phyloP scores from a whole-genome alignment of 2,329 filamentous ascomycete species.

The Xylaria multiplex region DNA sequence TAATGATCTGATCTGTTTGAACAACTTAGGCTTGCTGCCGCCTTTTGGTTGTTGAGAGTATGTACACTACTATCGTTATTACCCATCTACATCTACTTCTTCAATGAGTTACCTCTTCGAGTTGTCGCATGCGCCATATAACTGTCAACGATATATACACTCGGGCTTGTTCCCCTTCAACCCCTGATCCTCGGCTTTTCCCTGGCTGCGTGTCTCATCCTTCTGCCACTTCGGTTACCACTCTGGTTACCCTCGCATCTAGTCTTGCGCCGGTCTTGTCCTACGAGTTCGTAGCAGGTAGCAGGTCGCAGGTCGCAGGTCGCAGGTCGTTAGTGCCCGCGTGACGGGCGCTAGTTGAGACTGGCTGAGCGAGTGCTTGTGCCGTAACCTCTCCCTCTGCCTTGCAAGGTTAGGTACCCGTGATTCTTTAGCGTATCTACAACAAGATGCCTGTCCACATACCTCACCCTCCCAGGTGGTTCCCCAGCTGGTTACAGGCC shows the following conservation, averaged over 20 bases:
- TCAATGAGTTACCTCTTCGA: neutral
- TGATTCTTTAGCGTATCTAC: slow-evolving; percentile 1
- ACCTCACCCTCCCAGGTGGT: neutral
- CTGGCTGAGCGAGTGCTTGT: slow-evolving; percentile 34
- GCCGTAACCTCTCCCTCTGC: slow-evolving; percentile 15
- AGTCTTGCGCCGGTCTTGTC: slow-evolving; percentile 15
- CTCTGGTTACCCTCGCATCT: neutral
- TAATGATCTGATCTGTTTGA: slow-evolving; percentile 17
- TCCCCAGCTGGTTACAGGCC: neutral
- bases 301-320: neutral
- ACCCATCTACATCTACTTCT: neutral
- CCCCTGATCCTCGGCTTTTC: slow-evolving; percentile 29
- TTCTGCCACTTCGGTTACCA: slow-evolving; percentile 9
- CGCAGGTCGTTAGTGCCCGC: slow-evolving; percentile 10
- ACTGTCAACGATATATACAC: neutral
- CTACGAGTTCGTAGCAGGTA: slow-evolving; percentile 26
- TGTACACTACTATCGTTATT: slow-evolving; percentile 13
- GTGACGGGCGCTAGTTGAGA: slow-evolving; percentile 18
- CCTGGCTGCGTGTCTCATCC: slow-evolving; percentile 28
- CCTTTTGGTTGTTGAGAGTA: slow-evolving; percentile 18
- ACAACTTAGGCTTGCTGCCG: neutral
- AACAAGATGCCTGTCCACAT: slow-evolving; percentile 1
- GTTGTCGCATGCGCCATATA: slow-evolving; percentile 5
- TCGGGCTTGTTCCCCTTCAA: slow-evolving; percentile 5
- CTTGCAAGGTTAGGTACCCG: slow-evolving; percentile 10